Evolutionary conservation across 441 rosid genomes (phyloP), one percentile per base, ranked within the genome.

Genomic region (Corymbia calophylla): DNA sequence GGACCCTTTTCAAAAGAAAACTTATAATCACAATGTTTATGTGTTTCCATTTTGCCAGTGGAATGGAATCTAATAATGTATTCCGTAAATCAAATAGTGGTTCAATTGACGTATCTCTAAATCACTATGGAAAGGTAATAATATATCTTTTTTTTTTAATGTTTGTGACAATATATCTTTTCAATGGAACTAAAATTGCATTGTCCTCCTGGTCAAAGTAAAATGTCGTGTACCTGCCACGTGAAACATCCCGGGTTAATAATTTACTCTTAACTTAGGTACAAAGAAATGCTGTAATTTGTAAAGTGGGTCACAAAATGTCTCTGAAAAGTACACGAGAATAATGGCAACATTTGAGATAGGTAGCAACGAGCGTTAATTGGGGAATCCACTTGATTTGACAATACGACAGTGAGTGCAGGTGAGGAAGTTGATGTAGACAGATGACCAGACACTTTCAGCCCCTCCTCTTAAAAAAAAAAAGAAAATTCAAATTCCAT

Each of bases 401-500:
- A 94, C 94, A 92, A 91, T 95, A 91, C 94, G 91, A 92, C 85
- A 44, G 18, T 44, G 55, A 73, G 85, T 87, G 94, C 94, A 91
- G 92, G 92, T 90, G 93, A 92, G 49, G 62, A 66, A 87, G 90
- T 84, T n/a, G 95, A 94, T 94, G 91, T 87, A 87, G 95, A 92
- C 94, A 56, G 87, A 29, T 93, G 95, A 95, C 87, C 93, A 88
- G 93, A 93, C 93, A 88, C 87, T 89, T 92, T 93, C 90, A 73
- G 53, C 88, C 51, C 35, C 17, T 44, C 53, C 13, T 77, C 51
- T 23, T 77, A 14, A 12, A n/a, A n/a, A n/a, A n/a, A 25, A 5
- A 35, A 11, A 77, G 19, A 35, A 19, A 66, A 44, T 44, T 77
- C 27, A 12, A 44, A 77, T 47, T 44, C 29, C 23, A 44, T 77